Conservation (phyloP, 768 basidiomycete species). For the Suillus cothurnatus region DNA sequence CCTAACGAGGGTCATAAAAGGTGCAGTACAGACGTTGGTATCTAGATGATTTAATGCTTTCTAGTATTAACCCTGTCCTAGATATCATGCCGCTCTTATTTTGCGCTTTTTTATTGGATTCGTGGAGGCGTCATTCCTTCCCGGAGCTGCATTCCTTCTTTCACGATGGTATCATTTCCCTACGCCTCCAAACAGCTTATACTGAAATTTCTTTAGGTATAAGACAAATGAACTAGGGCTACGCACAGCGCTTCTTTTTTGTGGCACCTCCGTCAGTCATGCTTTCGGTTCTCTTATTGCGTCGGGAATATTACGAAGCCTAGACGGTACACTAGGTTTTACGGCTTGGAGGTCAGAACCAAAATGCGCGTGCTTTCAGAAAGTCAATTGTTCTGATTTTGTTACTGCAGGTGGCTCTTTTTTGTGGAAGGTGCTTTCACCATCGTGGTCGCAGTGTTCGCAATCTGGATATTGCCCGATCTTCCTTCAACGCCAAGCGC, state of each 20-base stretch:
- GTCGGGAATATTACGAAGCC: constrained; percentile 68
- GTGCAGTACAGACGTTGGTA: constrained; percentile 36
- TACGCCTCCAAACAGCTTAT: not conserved
- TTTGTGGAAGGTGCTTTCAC: constrained; percentile 66
- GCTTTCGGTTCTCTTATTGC: constrained; percentile 80
- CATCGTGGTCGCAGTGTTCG: constrained; percentile 47
- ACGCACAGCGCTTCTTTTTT: constrained; percentile 64
- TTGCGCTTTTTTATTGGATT: constrained; percentile 80
- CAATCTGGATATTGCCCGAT: constrained; percentile 70
- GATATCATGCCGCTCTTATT: constrained; percentile 59
- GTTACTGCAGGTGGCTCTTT: constrained; percentile 61
- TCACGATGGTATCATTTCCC: constrained; percentile 54
- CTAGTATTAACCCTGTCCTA: constrained; percentile 18
- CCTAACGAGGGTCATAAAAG: constrained; percentile 11
- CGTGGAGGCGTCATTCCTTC: constrained; percentile 66
- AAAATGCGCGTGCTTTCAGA: not conserved
- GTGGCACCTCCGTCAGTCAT: constrained; percentile 75
- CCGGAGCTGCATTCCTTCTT: constrained; percentile 64
- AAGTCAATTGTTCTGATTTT: not conserved
- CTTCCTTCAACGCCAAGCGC: constrained; percentile 59
- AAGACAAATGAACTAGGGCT: constrained; percentile 67
- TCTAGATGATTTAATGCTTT: constrained; percentile 16
- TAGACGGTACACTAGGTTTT: constrained; percentile 66
- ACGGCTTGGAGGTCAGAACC: constrained; percentile 67
- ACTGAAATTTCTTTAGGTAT: constrained; percentile 38